Evolutionary conservation across 768 basidiomycete species (phyloP).

Genomic region (Boletus reticuloceps): DNA sequence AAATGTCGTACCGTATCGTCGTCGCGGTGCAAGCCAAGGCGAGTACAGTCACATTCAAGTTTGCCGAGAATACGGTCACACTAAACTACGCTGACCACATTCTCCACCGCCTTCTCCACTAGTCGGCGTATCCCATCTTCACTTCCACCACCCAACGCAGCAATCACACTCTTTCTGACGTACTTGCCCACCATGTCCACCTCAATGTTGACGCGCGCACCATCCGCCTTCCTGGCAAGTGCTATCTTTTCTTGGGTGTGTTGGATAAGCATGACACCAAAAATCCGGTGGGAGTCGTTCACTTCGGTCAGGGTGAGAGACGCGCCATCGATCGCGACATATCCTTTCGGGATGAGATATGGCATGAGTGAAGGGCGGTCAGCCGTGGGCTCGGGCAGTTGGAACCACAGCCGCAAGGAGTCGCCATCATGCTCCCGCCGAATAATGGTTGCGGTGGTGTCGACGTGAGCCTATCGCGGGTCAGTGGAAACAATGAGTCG

Average conservation of each 20-base stretch:
- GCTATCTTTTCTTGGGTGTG: conserved; percentile 92
- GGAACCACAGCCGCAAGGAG: conserved; percentile 82
- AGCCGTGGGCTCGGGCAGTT: conserved; percentile 59
- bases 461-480: conserved; percentile 79
- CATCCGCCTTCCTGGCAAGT: conserved; percentile 68
- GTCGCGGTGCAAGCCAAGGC: conserved; percentile 3
- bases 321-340: conserved; percentile 90
- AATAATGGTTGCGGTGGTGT: conserved; percentile 78
- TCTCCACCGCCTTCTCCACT: conserved; percentile 59
- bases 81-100: conserved; percentile 25
- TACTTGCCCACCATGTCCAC: conserved; percentile 95
- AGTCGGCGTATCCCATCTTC: conserved; percentile 44
- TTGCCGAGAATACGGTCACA: no score
- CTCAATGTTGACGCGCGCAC: conserved; percentile 90
- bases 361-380: conserved; percentile 63
- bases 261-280: conserved; percentile 92
- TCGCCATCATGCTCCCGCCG: conserved; percentile 74
- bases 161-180: conserved; percentile 77
- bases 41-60: no score
- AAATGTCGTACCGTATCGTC: neutral
- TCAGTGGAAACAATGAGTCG: neutral
- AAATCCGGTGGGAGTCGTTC: conserved; percentile 55
- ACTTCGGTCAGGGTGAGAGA: conserved; percentile 90
- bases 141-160: conserved; percentile 58
- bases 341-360: conserved; percentile 93